Base-by-base conservation (phyloP, 345 rosid genomes). In the Zanthoxylum bungeanum region DNA sequence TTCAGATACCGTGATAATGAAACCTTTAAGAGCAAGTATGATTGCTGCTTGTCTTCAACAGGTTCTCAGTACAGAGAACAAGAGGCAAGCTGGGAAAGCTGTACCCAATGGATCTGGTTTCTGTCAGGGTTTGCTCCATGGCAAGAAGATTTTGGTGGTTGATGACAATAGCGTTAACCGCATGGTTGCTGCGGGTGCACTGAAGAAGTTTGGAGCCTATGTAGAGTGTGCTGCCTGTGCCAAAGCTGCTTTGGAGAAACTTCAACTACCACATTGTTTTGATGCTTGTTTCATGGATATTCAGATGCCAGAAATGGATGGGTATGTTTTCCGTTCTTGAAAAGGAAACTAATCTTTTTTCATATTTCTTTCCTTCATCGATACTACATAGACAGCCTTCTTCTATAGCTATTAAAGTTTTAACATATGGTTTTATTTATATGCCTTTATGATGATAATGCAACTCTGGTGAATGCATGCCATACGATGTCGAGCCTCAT, bases 241-340 rank as follows among this genome's bases (percentile, higher is more conserved):
- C 55, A 86, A 88, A 79, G 85, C 84, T 79, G 99, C 99, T 11
- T 60, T 95, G 57, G 69, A 68, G 25, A 71, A 88, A 83, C 99
- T 95, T 80, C 84, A 88, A 69, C 77, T 85, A 56, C 97, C 99
- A 14, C 99, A 95, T 61, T 47, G 5, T 55, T 92, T 89, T 25
- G 98, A 95, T 82, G 99, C 99, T 33, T 95, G 99, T 83, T 95
- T 95, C 81, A 95, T 95, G 99, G 99, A 95, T 66, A 92, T 95
- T 71, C 99, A 95, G 74, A 95, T 95, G 99, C 99, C 99, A 2
- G 98, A 91, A 74, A 95, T 95, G 99, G 99, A 95, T 66, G 99
- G 99, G 98, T 93, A 82, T 71, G 87, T 40, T 34, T 21, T 55
- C 2, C 16, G 39, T 60, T 2, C 21, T 39, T 66, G 40, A 24